Evolutionary conservation across 2,329 filamentous ascomycete species (phyloP).

Genomic region (Colletotrichum tanaceti): DNA sequence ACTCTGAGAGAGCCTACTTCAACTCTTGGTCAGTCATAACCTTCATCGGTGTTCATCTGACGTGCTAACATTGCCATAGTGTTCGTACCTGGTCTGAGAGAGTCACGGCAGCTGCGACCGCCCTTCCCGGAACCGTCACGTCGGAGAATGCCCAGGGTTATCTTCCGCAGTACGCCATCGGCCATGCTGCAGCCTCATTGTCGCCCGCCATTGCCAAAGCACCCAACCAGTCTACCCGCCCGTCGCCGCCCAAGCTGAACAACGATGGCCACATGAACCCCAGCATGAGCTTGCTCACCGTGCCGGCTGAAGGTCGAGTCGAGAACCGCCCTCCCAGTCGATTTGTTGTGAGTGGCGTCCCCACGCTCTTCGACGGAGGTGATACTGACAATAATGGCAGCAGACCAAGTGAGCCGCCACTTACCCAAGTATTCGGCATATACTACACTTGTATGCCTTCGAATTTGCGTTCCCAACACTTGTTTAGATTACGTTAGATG

Average conservation of each 20-base stretch:
- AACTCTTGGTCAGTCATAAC: slow-evolving; percentile 43
- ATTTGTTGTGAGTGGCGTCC: slow-evolving; percentile 16
- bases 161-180: slow-evolving; percentile 61
- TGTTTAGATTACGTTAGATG: slow-evolving; percentile 21
- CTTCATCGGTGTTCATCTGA: too few relatives aligned
- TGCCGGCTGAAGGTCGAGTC: slow-evolving; percentile 51
- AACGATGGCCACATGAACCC: slow-evolving; percentile 43
- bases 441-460: slow-evolving; percentile 28
- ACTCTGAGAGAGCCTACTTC: slow-evolving; percentile 62
- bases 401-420: slow-evolving; percentile 21
- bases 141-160: slow-evolving; percentile 66
- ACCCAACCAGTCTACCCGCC: slow-evolving; percentile 48
- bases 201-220: slow-evolving; percentile 57
- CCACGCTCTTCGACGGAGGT: not conserved
- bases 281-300: slow-evolving; percentile 37
- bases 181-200: slow-evolving; percentile 64
- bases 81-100: slow-evolving; percentile 49
- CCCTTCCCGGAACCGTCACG: slow-evolving; percentile 61
- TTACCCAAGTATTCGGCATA: slow-evolving; percentile 1
- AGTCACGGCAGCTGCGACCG: slow-evolving; percentile 60
- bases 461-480: slow-evolving; percentile 18
- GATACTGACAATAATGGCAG: slow-evolving; percentile 1
- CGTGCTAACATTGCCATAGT: not conserved
- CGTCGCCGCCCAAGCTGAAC: slow-evolving; percentile 45
- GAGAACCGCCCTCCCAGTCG: slow-evolving; percentile 58